Evolutionary conservation across 2,329 filamentous ascomycete genomes (phyloP).

Genomic region (Purpureocillium takamizusanense): DNA sequence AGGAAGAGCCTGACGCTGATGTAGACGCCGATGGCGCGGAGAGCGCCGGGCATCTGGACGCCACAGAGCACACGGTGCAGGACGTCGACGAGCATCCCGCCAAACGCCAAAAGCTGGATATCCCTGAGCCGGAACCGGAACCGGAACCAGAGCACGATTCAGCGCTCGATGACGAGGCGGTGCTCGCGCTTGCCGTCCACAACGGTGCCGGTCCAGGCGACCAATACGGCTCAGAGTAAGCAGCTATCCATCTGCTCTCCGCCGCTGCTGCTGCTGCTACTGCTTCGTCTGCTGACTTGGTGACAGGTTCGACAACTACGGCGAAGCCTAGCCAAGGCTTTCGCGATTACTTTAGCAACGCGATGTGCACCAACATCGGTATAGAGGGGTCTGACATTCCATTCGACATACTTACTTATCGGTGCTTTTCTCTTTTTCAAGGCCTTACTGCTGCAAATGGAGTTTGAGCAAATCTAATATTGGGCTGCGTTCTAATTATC

Average conservation of each 20-base stretch:
- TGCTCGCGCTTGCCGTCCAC: conserved; percentile 37
- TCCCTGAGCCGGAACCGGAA: conserved; percentile 9
- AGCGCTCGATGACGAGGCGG: conserved; percentile 30
- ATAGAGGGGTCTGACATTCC: too few relatives aligned
- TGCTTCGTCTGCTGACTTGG: not conserved
- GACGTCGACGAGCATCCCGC: conserved; percentile 22
- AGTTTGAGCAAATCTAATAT: too few relatives aligned
- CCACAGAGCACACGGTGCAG: conserved; percentile 12
- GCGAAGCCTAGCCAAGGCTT: conserved; percentile 23
- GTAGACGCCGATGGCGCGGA: conserved; percentile 5
- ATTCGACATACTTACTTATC: too few relatives aligned
- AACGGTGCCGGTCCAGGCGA: conserved; percentile 26
- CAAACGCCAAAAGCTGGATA: conserved; percentile 31
- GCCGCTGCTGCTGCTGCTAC: too few relatives aligned
- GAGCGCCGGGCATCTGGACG: conserved; percentile 2
- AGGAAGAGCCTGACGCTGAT: not conserved
- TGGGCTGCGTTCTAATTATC: too few relatives aligned
- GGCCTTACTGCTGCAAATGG: too few relatives aligned
- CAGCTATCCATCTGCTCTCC: too few relatives aligned
- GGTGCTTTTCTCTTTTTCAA: too few relatives aligned
- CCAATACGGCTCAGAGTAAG: conserved; percentile 34
- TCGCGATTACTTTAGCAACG: too few relatives aligned
- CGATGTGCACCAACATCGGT: too few relatives aligned
- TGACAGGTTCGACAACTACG: conserved; percentile 28
- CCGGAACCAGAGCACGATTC: not conserved